Conservation (phyloP, 306 rosid species). For the Cucumis melo region DNA sequence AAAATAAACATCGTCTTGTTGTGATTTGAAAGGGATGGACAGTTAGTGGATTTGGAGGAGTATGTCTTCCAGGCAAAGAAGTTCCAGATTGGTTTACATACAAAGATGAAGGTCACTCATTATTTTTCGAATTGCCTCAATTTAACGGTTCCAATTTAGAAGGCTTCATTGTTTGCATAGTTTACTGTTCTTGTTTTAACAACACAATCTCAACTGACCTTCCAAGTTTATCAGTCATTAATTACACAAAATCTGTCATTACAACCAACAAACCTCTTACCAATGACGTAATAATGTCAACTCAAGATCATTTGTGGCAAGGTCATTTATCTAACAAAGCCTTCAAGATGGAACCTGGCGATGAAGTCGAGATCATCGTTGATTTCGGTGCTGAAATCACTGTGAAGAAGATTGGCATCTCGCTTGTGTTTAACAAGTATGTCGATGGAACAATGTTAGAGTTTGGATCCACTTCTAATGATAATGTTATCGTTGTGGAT, state of each 20-base stretch:
- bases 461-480: neutral
- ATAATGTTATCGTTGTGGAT: neutral
- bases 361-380: neutral
- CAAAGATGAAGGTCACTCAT: neutral
- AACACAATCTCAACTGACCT: neutral
- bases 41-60: neutral
- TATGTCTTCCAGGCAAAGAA: constrained; percentile 11
- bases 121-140: constrained; percentile 8
- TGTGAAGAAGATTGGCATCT: constrained; percentile 11
- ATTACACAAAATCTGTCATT: neutral
- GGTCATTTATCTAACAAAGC: neutral
- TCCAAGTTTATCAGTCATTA: neutral
- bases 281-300: neutral
- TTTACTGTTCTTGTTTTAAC: constrained; percentile 3
- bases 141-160: neutral
- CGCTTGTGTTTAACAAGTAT: neutral
- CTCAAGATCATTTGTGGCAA: constrained; percentile 13
- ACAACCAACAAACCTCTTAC: neutral
- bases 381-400: neutral
- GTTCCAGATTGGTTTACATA: constrained; percentile 2
- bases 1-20: neutral
- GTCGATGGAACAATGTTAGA: neutral
- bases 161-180: neutral
- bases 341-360: constrained; percentile 11
- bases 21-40: constrained; percentile 3